These are phyloP conservation scores for Hirschfeldia incana DNA, from an alignment of 345 rosid genomes.

Conservation along the genomic window DNA sequence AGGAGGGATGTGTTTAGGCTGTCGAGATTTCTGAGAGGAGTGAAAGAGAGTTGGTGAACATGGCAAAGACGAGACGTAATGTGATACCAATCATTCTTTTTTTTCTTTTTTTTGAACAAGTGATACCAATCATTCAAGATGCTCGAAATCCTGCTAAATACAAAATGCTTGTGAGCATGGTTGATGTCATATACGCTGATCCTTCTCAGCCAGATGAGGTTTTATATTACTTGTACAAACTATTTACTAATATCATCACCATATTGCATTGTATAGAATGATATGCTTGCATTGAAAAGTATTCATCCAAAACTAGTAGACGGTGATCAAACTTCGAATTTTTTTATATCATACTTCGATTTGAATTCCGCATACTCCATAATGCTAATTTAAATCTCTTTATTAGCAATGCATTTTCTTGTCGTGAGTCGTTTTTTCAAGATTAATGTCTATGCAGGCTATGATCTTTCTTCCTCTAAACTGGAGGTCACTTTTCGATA, in stretches of 20 bases:
- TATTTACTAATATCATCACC: background rate
- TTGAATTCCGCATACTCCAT: constrained; percentile 51
- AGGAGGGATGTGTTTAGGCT: constrained; percentile 91
- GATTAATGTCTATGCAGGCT: background rate
- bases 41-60: constrained; percentile 96
- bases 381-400: constrained; percentile 42
- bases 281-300: background rate
- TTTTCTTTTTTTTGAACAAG: constrained; percentile 36
- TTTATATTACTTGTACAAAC: constrained; percentile 17
- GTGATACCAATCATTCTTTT: constrained; percentile 76
- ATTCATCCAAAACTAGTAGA: constrained; percentile 19
- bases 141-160: constrained; percentile 96
- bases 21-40: constrained; percentile 96
- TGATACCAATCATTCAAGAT: constrained; percentile 94
- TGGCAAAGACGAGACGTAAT: constrained; percentile 95
- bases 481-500: background rate
- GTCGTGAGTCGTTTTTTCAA: background rate
- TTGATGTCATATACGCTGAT: constrained; percentile 97
- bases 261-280: background rate
- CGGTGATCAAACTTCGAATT: constrained; percentile 12
- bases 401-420: background rate
- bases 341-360: background rate
- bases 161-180: constrained; percentile 97
- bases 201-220: constrained; percentile 99
- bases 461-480: background rate